Percentiles rank a stretch among this genome's conserved stretches.
These are phyloP conservation scores for Pilaira anomala DNA, from an alignment of 192 early-diverging fungal species.

Conservation along the genomic window DNA sequence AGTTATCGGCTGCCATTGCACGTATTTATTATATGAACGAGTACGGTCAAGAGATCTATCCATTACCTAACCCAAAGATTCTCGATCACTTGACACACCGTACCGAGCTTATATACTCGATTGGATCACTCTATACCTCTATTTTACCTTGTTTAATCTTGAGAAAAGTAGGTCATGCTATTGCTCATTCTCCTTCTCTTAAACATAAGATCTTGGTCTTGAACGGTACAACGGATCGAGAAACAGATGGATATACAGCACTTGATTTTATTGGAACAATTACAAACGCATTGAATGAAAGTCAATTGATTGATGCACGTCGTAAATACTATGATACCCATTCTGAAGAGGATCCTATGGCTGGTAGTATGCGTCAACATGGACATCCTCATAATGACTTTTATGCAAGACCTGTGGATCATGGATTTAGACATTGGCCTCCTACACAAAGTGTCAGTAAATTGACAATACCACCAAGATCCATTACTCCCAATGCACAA, in stretches of 20 bases:
- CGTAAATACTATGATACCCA: conserved; percentile 26
- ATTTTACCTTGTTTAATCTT: conserved; percentile 71
- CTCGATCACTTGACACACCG: conserved; percentile 46
- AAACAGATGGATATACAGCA: conserved; percentile 66
- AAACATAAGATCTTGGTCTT: conserved; percentile 65
- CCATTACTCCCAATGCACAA: neutral
- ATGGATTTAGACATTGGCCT: conserved; percentile 34
- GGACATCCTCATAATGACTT: neutral
- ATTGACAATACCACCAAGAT: no score
- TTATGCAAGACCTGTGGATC: conserved; percentile 29
- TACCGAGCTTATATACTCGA: conserved; percentile 62
- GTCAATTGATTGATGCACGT: conserved; percentile 35
- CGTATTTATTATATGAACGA: conserved; percentile 71
- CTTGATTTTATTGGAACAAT: conserved; percentile 69
- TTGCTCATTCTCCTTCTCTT: conserved; percentile 49
- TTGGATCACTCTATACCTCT: conserved; percentile 73
- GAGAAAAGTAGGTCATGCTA: conserved; percentile 59
- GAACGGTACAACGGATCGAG: conserved; percentile 67
- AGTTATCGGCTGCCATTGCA: conserved; percentile 50
- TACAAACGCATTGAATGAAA: conserved; percentile 61
- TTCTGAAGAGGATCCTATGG: neutral
- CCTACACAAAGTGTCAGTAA: conserved; percentile 2
- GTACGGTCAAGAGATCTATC: conserved; percentile 67
- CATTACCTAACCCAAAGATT: conserved; percentile 60
- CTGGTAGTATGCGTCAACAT: neutral